Evolutionary conservation across 2,329 filamentous ascomycete species (phyloP).

Genomic region (Penicillium psychrosexuale): DNA sequence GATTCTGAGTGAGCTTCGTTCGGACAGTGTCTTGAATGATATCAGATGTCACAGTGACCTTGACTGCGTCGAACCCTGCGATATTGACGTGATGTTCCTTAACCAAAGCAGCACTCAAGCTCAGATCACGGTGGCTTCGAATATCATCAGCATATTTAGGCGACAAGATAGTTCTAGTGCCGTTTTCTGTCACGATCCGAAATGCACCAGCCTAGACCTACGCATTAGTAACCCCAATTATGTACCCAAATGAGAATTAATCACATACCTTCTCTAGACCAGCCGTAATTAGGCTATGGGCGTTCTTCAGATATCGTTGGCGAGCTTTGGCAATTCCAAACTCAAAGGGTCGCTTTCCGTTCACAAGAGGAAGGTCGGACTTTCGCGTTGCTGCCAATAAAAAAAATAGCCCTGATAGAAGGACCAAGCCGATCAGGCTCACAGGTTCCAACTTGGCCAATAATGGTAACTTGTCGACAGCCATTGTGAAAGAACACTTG

Average conservation of each 20-base stretch:
- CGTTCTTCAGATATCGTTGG: neutral
- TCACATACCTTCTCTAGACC: conserved; percentile 3
- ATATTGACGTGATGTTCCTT: conserved; percentile 19
- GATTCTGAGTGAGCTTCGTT: conserved; percentile 22
- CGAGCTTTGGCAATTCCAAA: neutral
- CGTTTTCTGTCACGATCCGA: conserved; percentile 19
- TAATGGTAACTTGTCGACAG: neutral
- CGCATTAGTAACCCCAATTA: neutral
- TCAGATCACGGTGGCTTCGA: conserved; percentile 18
- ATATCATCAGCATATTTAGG: conserved; percentile 24
- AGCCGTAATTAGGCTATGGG: neutral
- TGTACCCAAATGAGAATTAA: too few relatives aligned
- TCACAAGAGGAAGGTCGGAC: neutral
- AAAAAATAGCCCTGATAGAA: neutral
- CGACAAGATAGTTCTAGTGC: conserved; percentile 18
- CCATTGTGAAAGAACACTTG: neutral
- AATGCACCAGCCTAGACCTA: conserved; percentile 10
- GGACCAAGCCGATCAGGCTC: neutral
- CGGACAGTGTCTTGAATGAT: conserved; percentile 21
- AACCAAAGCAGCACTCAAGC: conserved; percentile 13
- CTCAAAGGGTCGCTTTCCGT: neutral
- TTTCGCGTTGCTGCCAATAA: neutral
- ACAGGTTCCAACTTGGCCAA: neutral
- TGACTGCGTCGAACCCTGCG: conserved; percentile 20
- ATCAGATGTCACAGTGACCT: conserved; percentile 8